Conservation (phyloP, 345 rosid species). For the Arabis alpina region DNA sequence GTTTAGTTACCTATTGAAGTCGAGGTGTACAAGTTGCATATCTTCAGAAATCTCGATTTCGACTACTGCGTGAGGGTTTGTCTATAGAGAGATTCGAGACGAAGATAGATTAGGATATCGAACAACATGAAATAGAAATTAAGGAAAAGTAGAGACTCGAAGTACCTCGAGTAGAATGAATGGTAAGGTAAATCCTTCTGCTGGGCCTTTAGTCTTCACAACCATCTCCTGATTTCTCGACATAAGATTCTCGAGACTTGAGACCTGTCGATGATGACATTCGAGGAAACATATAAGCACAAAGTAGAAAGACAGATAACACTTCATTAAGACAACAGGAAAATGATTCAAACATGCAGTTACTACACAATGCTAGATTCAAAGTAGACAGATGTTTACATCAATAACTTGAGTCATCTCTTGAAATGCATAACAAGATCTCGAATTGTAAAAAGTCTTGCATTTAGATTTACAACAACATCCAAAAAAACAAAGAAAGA, state of each 20-base stretch:
- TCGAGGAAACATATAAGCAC: slow-evolving; percentile 7
- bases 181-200: slow-evolving; percentile 50
- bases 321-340: slow-evolving; percentile 13
- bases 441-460: neutral
- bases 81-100: slow-evolving; percentile 33
- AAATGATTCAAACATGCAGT: slow-evolving; percentile 3
- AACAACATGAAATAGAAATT: neutral
- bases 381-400: slow-evolving; percentile 3
- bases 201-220: slow-evolving; percentile 40
- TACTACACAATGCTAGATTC: neutral
- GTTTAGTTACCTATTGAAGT: slow-evolving; percentile 51
- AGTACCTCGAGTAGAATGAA: slow-evolving; percentile 54
- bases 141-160: neutral
- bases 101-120: neutral
- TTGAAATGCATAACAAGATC: slow-evolving; percentile 15
- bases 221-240: slow-evolving; percentile 44
- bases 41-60: slow-evolving; percentile 63
- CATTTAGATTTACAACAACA: neutral
- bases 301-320: neutral
- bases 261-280: slow-evolving; percentile 43
- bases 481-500: neutral
- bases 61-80: slow-evolving; percentile 54
- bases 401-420: no score
- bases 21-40: slow-evolving; percentile 58
- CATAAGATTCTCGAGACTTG: slow-evolving; percentile 48